Percentiles rank a stretch among this genome's conserved stretches.
These are phyloP conservation scores for Boletus semigastroideus DNA, from an alignment of 1,284 basidiomycete genomes.

Conservation along the genomic window DNA sequence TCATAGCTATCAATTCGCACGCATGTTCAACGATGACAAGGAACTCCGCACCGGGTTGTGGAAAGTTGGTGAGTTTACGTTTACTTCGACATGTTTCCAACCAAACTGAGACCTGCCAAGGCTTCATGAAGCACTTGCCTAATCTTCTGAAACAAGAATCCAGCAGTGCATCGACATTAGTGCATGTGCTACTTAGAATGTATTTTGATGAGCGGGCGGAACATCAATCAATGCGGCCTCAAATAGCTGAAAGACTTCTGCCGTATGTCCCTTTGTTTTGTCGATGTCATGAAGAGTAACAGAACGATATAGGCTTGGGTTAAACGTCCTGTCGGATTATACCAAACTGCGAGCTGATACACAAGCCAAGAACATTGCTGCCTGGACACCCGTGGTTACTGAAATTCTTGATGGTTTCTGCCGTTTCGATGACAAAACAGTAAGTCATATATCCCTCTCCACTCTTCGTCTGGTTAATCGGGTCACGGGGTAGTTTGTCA, in stretches of 20 bases:
- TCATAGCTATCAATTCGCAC: slow-evolving; percentile 96
- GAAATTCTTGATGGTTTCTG: slow-evolving; percentile 92
- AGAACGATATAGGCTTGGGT: slow-evolving; percentile 63
- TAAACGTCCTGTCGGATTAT: slow-evolving; percentile 90
- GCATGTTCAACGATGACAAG: slow-evolving; percentile 98
- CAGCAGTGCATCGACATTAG: slow-evolving; percentile 92
- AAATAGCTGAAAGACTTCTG: slow-evolving; percentile 86
- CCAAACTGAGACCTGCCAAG: slow-evolving; percentile 41
- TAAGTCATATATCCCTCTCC: slow-evolving; percentile 42
- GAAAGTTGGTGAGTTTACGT: slow-evolving; percentile 88
- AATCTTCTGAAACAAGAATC: slow-evolving; percentile 99
- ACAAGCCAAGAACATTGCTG: slow-evolving; percentile 93
- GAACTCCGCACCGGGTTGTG: slow-evolving; percentile 94
- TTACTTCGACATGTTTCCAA: not conserved
- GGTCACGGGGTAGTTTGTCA: slow-evolving; percentile 66
- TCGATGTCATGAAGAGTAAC: slow-evolving; percentile 5
- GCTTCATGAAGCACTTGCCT: slow-evolving; percentile 99
- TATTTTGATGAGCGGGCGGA: slow-evolving; percentile 89
- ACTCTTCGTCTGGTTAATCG: slow-evolving; percentile 8
- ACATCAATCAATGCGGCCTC: slow-evolving; percentile 77
- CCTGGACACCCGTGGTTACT: slow-evolving; percentile 97
- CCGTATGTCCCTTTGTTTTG: slow-evolving; percentile 61
- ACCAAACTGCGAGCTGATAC: slow-evolving; percentile 88
- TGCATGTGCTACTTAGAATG: slow-evolving; percentile 91
- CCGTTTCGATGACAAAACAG: slow-evolving; percentile 85